Base-by-base conservation (phyloP, 768 basidiomycete species). In the Ephemerocybe angulata region DNA sequence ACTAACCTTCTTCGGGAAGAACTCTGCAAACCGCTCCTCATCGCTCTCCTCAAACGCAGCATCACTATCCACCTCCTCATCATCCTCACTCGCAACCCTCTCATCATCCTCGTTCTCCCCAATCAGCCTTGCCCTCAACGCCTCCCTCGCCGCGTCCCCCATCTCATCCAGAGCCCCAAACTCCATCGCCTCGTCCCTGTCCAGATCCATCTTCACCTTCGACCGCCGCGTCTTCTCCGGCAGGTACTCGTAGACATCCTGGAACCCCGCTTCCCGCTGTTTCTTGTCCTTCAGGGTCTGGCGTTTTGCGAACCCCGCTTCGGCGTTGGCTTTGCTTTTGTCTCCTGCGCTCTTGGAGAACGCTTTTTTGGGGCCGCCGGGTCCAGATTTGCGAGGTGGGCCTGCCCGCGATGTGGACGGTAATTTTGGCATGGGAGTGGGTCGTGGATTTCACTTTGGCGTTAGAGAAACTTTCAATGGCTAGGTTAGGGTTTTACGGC, bases 51-150 rank as follows among this genome's bases (percentile, higher is more conserved):
- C 88, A 56, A 91, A 90, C 1, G 90, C 92, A 58, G 77, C 85
- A 62, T 94, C 93, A 58, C 85, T 88, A 56, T 91, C 88, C 42
- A 93, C 81, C 57, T 93, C 90, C 63, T 93, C 90, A 63, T 94
- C 92, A 58, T 94, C 88, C 1, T 72, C 83, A 57, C 80, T 83
- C 30, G 76, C 84, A 59, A 90, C 77, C 58, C 63, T 68, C 54
- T 82, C 76, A 42, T 76, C 74, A 29, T 83, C 84, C 12, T 69
- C 76, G 31, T 76, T 67, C 57, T 82, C 80, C 5, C 77, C 81
- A 48, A 83, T 72, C 44, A 88, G 63, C 58, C 80, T 72, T 17
- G 83, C 73, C 28, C 49, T 17, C 8, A 55, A 30, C 1, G 38
- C 29, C 37, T 55, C 54, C 12, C 49, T 28, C 49, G 50, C 38